Percentiles rank a stretch among this genome's conserved stretches.
These are phyloP conservation scores for Aspergillus sparsus DNA, from an alignment of 495 filamentous ascomycete genomes.

Conservation along the genomic window DNA sequence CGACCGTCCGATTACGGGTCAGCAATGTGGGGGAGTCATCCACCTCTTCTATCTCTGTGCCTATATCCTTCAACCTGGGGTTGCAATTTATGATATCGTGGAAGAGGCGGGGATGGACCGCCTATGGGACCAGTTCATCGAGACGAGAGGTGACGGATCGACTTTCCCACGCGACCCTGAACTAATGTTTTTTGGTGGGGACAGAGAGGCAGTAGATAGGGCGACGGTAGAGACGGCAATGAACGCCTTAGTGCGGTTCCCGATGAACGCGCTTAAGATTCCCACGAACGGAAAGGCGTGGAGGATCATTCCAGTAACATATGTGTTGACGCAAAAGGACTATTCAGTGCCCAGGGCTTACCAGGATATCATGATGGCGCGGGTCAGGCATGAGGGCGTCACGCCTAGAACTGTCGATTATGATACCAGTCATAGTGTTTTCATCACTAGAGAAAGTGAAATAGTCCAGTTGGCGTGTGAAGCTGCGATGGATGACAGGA, in stretches of 20 bases:
- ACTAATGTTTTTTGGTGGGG: slow-evolving; percentile 31
- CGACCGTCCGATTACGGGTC: slow-evolving; percentile 24
- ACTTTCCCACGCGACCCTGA: slow-evolving; percentile 29
- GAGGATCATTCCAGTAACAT: slow-evolving; percentile 40
- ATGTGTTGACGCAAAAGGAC: slow-evolving; percentile 37
- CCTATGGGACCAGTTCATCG: slow-evolving; percentile 25
- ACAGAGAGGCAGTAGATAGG: slow-evolving; percentile 11
- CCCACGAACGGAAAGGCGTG: slow-evolving; percentile 32
- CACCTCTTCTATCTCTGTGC: slow-evolving; percentile 42
- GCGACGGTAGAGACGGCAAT: slow-evolving; percentile 22
- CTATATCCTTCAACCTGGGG: slow-evolving; percentile 32
- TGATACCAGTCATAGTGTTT: slow-evolving; percentile 1
- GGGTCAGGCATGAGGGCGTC: slow-evolving; percentile 27
- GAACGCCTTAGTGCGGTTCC: slow-evolving; percentile 33
- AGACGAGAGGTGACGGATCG: slow-evolving; percentile 22
- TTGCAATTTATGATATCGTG: slow-evolving; percentile 23
- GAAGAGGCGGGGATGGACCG: slow-evolving; percentile 26
- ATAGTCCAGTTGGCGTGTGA: background rate
- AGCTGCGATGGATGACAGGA: background rate
- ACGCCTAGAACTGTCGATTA: slow-evolving; percentile 29
- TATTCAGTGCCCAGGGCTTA: slow-evolving; percentile 33
- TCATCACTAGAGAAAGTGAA: background rate
- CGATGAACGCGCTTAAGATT: slow-evolving; percentile 28
- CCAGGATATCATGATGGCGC: slow-evolving; percentile 40
- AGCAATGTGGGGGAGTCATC: slow-evolving; percentile 37